Conservation (phyloP, 331 rosid genomes). For the Acacia concinna region DNA sequence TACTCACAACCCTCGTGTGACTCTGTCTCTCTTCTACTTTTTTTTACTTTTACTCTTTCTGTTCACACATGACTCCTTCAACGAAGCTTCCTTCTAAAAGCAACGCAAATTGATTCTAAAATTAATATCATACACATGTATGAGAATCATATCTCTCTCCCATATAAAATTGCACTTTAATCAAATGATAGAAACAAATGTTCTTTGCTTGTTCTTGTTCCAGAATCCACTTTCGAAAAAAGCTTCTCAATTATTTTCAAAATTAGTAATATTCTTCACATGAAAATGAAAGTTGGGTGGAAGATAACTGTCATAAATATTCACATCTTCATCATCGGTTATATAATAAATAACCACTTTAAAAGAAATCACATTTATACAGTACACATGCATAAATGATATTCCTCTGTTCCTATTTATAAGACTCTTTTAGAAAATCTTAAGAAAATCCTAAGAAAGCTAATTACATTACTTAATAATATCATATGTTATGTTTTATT, state of each 20-base stretch:
- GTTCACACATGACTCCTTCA: slow-evolving; percentile 34
- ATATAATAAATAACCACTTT: too few species aligned
- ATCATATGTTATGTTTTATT: too few species aligned
- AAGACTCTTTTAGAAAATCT: too few species aligned
- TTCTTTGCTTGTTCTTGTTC: neutral
- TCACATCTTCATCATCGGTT: neutral
- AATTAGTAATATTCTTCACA: neutral
- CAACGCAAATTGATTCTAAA: neutral
- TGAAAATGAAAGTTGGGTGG: slow-evolving; percentile 7
- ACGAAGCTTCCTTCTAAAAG: neutral
- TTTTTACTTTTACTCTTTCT: neutral
- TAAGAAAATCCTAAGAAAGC: too few species aligned
- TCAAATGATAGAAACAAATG: neutral
- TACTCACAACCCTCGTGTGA: slow-evolving; percentile 22
- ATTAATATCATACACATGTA: neutral
- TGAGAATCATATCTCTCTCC: neutral
- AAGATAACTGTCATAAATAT: slow-evolving; percentile 22
- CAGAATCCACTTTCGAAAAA: slow-evolving; percentile 27
- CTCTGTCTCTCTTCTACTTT: slow-evolving; percentile 28
- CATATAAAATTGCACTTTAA: neutral
- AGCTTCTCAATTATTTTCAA: slow-evolving; percentile 2
- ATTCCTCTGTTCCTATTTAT: too few species aligned
- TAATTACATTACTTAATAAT: too few species aligned
- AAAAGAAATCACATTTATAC: neutral
- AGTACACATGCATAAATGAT: neutral